Evolutionary conservation across 352 stramenopile genomes (phyloP).

Genomic region (Phytophthora niederhauseri): DNA sequence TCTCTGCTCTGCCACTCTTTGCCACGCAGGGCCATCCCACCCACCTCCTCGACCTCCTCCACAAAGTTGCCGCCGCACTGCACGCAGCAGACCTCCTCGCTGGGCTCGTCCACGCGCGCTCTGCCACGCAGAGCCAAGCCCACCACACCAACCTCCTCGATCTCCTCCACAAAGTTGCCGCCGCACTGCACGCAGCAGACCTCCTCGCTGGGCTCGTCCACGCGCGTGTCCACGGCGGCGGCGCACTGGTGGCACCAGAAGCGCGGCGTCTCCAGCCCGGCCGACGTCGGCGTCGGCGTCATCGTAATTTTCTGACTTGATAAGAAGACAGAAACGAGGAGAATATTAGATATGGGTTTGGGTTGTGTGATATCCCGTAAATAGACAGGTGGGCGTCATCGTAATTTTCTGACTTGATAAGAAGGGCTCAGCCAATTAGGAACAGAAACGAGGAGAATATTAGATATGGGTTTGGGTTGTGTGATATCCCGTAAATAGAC

Average conservation of each 20-base stretch:
- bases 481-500: conserved; percentile 7
- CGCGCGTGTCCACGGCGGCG: conserved; percentile 51
- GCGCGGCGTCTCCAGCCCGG: conserved; percentile 27
- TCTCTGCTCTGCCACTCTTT: no score
- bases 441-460: conserved; percentile 12
- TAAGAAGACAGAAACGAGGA: conserved; percentile 23
- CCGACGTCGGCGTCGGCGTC: conserved; percentile 22
- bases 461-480: background rate
- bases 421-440: conserved; percentile 17
- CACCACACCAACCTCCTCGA: conserved; percentile 57
- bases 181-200: conserved; percentile 74
- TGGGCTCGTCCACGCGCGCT: conserved; percentile 59
- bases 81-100: conserved; percentile 74
- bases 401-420: conserved; percentile 33
- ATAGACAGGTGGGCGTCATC: conserved; percentile 30
- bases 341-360: background rate
- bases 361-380: background rate
- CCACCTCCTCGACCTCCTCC: conserved; percentile 80
- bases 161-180: conserved; percentile 88
- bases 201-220: conserved; percentile 67
- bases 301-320: conserved; percentile 30
- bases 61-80: conserved; percentile 84
- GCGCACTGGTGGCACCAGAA: conserved; percentile 91
- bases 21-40: background rate
- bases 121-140: background rate